These are phyloP conservation scores for Russula ochroleuca DNA, from an alignment of 768 basidiomycete species.

Conservation along the genomic window DNA sequence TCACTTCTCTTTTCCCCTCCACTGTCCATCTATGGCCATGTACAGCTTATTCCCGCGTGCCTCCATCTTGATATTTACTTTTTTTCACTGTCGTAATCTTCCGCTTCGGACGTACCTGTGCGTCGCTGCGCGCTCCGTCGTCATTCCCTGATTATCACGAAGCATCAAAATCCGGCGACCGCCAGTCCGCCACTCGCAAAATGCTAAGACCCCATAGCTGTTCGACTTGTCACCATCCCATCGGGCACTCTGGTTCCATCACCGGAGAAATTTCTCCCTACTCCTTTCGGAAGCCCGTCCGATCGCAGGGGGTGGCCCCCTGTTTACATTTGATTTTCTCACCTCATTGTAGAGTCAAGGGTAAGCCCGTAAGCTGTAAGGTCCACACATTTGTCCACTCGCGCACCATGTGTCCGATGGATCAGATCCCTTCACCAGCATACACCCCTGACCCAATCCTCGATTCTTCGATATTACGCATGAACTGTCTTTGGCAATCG, in stretches of 20 bases:
- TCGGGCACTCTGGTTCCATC: conserved; percentile 7
- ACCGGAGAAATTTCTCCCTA: background rate
- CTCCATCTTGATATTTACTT: conserved; percentile 1
- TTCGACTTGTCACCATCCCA: conserved; percentile 6
- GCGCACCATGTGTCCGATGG: background rate
- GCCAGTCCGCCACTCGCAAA: conserved; percentile 4
- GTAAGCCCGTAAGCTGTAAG: background rate
- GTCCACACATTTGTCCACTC: background rate
- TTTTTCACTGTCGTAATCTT: conserved; percentile 15
- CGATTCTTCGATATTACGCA: conserved; percentile 8
- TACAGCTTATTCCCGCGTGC: background rate
- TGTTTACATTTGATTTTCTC: conserved; percentile 11
- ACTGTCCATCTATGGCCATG: background rate
- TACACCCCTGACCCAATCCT: conserved; percentile 5
- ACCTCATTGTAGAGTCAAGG: conserved; percentile 10
- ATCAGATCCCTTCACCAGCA: background rate
- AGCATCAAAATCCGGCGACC: conserved; percentile 13
- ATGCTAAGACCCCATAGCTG: conserved; percentile 6
- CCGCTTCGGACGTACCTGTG: conserved; percentile 10
- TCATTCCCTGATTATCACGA: conserved; percentile 17
- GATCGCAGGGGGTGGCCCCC: conserved; percentile 13
- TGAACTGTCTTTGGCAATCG: conserved; percentile 13
- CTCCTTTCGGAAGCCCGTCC: conserved; percentile 8
- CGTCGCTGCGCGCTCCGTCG: conserved; percentile 22
- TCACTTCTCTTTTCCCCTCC: background rate